Evolutionary conservation across 495 filamentous ascomycete genomes (phyloP).

Genomic region (Pseudomonodictys pantanalensis): DNA sequence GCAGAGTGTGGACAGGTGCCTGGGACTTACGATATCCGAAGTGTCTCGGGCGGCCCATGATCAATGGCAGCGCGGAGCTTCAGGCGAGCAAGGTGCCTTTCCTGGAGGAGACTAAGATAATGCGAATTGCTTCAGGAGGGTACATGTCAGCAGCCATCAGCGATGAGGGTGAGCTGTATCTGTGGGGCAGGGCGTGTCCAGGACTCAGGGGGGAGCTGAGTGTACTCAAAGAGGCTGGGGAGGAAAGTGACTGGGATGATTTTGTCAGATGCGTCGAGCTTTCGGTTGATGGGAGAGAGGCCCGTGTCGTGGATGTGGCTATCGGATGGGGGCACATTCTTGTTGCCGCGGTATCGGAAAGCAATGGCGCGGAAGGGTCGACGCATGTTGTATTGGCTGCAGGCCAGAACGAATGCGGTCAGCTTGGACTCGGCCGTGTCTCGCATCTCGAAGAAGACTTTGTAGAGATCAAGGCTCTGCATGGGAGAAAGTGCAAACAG

Average conservation of each 20-base stretch:
- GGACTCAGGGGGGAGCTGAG: not conserved
- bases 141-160: conserved; percentile 16
- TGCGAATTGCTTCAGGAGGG: conserved; percentile 16
- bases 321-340: conserved; percentile 22
- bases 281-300: not conserved
- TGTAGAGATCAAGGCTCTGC: not conserved
- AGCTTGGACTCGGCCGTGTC: no score
- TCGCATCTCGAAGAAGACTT: conserved; percentile 4
- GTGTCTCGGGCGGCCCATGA: conserved; percentile 9
- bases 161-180: conserved; percentile 17
- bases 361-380: not conserved
- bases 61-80: no score
- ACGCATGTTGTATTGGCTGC: conserved; percentile 7
- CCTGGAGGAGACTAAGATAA: conserved; percentile 13
- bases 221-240: not conserved
- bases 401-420: conserved; percentile 12
- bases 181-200: conserved; percentile 22
- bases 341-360: not conserved
- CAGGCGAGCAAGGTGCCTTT: not conserved
- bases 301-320: conserved; percentile 11
- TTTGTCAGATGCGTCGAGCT: conserved; percentile 12
- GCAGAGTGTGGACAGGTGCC: conserved; percentile 15
- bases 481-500: conserved; percentile 3
- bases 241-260: conserved; percentile 14
- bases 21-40: conserved; percentile 8